phyloP scores from a whole-genome alignment of 73 alveolate genomes.

The Stentor roeselii region DNA sequence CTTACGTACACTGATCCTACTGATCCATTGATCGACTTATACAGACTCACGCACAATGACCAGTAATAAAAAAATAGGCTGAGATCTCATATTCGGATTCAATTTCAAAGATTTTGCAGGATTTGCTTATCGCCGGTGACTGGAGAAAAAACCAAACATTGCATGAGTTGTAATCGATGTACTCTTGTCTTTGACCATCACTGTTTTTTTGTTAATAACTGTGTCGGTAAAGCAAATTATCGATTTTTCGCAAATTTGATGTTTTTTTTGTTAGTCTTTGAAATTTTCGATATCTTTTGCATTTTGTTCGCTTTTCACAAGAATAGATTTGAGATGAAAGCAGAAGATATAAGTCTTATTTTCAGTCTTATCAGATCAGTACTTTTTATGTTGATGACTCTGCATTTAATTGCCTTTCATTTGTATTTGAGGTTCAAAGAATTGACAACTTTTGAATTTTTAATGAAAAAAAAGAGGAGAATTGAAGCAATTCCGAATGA shows the following conservation, averaged over 20 bases:
- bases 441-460: neutral
- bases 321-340: neutral
- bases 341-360: too few relatives aligned
- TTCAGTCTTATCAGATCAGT: neutral
- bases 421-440: neutral
- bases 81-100: too few relatives aligned
- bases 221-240: neutral
- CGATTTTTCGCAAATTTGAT: neutral
- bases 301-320: neutral
- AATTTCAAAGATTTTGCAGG: neutral
- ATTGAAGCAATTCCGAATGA: too few relatives aligned
- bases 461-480: too few relatives aligned
- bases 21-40: too few relatives aligned
- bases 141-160: neutral
- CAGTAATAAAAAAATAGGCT: too few relatives aligned
- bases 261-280: neutral
- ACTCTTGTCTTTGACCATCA: neutral
- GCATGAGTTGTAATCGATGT: slow-evolving; percentile 16
- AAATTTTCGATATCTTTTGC: neutral
- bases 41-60: too few relatives aligned
- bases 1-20: neutral
- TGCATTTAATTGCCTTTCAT: neutral
- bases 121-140: neutral
- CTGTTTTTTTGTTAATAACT: slow-evolving; percentile 14
- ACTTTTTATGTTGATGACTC: neutral